Conservation (phyloP, 257 asterid genomes). For the Anisodus acutangulus region DNA sequence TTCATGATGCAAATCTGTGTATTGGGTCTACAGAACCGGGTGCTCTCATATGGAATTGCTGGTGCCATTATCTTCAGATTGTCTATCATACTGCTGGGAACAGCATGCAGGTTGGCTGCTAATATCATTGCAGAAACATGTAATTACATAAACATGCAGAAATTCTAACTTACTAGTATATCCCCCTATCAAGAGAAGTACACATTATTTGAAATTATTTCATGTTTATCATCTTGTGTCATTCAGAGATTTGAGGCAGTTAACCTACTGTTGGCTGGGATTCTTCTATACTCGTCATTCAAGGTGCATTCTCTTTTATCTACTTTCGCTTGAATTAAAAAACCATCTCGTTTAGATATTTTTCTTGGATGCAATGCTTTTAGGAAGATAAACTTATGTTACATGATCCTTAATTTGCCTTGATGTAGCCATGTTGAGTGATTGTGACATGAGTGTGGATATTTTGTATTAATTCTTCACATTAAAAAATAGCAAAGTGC, state of each 20-base stretch:
- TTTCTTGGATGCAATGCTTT: neutral
- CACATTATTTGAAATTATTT: neutral
- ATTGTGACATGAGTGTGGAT: slow-evolving; percentile 7
- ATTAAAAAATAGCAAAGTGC: neutral
- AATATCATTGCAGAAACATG: slow-evolving; percentile 22
- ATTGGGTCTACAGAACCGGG: slow-evolving; percentile 64
- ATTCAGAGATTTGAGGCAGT: slow-evolving; percentile 78
- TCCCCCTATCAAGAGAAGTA: neutral
- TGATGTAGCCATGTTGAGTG: neutral
- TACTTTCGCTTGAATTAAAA: too few relatives aligned
- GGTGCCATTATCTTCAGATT: slow-evolving; percentile 88
- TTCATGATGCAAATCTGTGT: slow-evolving; percentile 34
- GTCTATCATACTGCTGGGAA: slow-evolving; percentile 89
- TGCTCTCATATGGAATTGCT: slow-evolving; percentile 94
- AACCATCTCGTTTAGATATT: neutral
- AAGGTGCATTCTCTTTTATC: slow-evolving; percentile 61
- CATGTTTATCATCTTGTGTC: slow-evolving; percentile 31
- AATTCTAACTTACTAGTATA: slow-evolving; percentile 13
- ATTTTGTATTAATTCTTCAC: neutral
- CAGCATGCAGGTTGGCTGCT: slow-evolving; percentile 85
- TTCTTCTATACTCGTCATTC: slow-evolving; percentile 87
- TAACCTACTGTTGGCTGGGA: slow-evolving; percentile 71
- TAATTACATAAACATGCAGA: slow-evolving; percentile 35
- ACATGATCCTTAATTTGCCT: neutral
- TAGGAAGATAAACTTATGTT: neutral